Conservation (phyloP, 1,284 basidiomycete species). For the Tilletia horrida region DNA sequence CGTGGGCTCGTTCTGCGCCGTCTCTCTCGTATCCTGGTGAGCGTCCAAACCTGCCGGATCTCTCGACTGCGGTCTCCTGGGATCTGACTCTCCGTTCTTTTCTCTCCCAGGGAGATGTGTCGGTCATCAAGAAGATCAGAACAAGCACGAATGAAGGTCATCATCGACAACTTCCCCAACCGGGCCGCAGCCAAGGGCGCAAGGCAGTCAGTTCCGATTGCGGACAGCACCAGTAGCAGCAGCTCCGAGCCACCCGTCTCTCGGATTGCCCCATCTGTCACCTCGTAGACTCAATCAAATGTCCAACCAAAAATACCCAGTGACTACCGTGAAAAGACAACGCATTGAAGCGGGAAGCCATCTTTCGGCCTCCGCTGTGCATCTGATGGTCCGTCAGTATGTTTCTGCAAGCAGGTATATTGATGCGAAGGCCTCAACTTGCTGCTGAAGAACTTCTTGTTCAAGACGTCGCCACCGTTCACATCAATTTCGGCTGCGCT, state of each 20-base stretch:
- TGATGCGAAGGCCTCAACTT: neutral
- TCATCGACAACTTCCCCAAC: slow-evolving; percentile 29
- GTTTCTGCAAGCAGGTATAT: too few relatives aligned
- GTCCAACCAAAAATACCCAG: neutral
- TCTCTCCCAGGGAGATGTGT: slow-evolving; percentile 27
- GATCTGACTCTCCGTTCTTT: neutral
- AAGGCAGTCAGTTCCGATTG: neutral
- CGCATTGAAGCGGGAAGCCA: too few relatives aligned
- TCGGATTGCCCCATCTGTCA: slow-evolving; percentile 1
- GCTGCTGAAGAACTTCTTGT: neutral
- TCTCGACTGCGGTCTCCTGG: neutral
- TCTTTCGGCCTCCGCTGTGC: too few relatives aligned
- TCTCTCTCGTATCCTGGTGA: slow-evolving; percentile 28
- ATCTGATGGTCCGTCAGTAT: too few relatives aligned
- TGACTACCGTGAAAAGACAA: too few relatives aligned
- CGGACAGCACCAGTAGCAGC: slow-evolving; percentile 4
- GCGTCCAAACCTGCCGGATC: neutral
- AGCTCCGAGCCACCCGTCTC: slow-evolving; percentile 6
- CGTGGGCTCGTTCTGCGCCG: slow-evolving; percentile 36
- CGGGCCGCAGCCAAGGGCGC: neutral
- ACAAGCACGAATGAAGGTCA: slow-evolving; percentile 31
- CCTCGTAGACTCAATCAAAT: neutral
- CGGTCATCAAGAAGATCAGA: slow-evolving; percentile 33
- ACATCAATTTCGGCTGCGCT: slow-evolving; percentile 1
- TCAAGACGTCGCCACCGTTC: neutral